A percentile compares a stretch with the other conserved stretches of the same genome.
Conservation (phyloP, 805 yeast genomes). For the Candida wancherniae region DNA sequence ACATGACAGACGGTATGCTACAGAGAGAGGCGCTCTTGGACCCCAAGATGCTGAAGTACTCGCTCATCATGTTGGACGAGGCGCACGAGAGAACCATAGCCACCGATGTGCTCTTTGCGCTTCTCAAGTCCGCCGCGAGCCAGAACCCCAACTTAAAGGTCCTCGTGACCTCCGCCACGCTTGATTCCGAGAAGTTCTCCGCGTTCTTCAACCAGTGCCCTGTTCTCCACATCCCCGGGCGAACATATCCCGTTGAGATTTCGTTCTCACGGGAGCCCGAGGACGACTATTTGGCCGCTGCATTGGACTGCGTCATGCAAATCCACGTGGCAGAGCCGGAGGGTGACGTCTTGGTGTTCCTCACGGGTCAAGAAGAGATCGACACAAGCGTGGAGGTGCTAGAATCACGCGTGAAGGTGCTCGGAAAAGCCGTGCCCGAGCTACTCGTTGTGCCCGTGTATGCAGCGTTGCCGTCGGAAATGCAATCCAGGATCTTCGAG, state of each 20-base stretch:
- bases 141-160: constrained; percentile 70
- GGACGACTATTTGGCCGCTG: constrained; percentile 77
- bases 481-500: constrained; percentile 84
- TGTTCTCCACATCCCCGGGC: constrained; percentile 77
- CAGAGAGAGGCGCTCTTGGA: constrained; percentile 83
- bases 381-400: constrained; percentile 81
- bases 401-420: constrained; percentile 53
- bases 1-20: constrained; percentile 97
- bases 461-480: constrained; percentile 85
- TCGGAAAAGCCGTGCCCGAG: constrained; percentile 62
- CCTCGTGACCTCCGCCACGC: constrained; percentile 88
- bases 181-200: constrained; percentile 84
- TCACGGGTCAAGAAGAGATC: constrained; percentile 94
- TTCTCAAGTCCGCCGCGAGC: constrained; percentile 68
- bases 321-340: constrained; percentile 73
- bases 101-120: constrained; percentile 86
- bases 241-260: constrained; percentile 86
- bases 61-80: constrained; percentile 90
- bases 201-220: constrained; percentile 78
- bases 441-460: constrained; percentile 81
- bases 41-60: constrained; percentile 68
- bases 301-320: constrained; percentile 79
- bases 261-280: constrained; percentile 79
- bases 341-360: constrained; percentile 79
- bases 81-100: constrained; percentile 96